These are phyloP conservation scores for Funneliformis caledonium DNA, from an alignment of 371 early-diverging fungal genomes.

Conservation along the genomic window DNA sequence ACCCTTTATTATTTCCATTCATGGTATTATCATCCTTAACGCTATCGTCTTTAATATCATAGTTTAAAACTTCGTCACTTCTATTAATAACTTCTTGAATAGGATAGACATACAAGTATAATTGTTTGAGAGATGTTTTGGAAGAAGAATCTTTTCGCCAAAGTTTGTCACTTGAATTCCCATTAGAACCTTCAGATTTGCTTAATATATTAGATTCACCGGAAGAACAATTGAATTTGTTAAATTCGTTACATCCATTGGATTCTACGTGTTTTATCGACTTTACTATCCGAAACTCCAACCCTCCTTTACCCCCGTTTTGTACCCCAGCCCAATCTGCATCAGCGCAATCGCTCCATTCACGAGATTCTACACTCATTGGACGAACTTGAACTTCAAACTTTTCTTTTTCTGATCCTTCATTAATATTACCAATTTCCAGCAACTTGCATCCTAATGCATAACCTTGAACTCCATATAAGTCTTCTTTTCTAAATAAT, in stretches of 20 bases:
- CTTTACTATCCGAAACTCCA: constrained; percentile 12
- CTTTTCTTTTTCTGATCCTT: background rate
- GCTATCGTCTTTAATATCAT: background rate
- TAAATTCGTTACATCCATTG: background rate
- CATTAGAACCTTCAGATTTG: background rate
- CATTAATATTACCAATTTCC: background rate
- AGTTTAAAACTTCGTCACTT: background rate
- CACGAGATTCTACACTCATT: constrained; percentile 32
- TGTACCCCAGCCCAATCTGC: constrained; percentile 36
- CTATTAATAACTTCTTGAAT: constrained; percentile 11
- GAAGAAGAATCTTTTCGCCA: background rate
- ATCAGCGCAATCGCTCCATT: constrained; percentile 35
- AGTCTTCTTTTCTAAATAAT: constrained; percentile 32
- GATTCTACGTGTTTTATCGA: background rate
- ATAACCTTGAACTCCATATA: constrained; percentile 31
- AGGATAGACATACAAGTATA: constrained; percentile 31
- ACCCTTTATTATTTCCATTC: background rate
- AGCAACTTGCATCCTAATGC: constrained; percentile 19
- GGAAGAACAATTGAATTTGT: background rate
- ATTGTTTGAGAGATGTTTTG: background rate
- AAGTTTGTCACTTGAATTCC: background rate
- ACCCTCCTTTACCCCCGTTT: constrained; percentile 35
- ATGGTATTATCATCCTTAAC: background rate
- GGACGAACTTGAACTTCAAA: constrained; percentile 33
- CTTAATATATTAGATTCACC: background rate